Base-by-base conservation (phyloP, 1,284 basidiomycete genomes). In the Ustilago loliicola region DNA sequence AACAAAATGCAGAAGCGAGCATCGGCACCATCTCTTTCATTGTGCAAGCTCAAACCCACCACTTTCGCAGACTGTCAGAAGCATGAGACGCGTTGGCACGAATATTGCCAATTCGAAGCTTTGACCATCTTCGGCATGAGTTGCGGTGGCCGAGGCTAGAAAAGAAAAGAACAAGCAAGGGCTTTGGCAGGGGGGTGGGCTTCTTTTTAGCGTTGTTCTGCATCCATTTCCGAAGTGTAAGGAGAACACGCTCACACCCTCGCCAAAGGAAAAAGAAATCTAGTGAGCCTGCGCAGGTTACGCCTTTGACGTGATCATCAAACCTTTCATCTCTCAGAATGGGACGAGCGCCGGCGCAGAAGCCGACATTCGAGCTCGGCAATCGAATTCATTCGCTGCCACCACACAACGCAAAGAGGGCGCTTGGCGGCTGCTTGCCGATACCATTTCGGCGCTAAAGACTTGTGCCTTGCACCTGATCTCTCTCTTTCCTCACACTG, bases 181-280 rank as follows among this genome's bases (percentile, higher is more conserved):
- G 25, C n/a, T n/a, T 17, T 29, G 48, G 23, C 45, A n/a, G 23
- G 23, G 23, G 4, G 45, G 45, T 47, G 45, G 8, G 45, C 8
- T 23, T 13, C 4, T 8, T 47, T 17, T 29, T 50, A 50, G 48
- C 17, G 25, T 50, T 50, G 48, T 50, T 50, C 48, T 0, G 48
- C 0, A 29, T 50, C 48, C 48, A 50, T 21, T 27, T 50, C 48
- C 48, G 48, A 50, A 50, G 27, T 15, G 48, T 25, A 50, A 50
- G 45, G 45, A 23, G 45, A 47, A 47, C 40, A 47, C 45, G 8
- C 45, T 47, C 45, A 17, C 45, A 10, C 7, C 6, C 7, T 6
- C n/a, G 48, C 42, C 19, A 21, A n/a, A n/a, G n/a, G n/a, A 23
- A 45, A 23, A 45, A 48, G 23, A 10, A 27, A 15, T 50, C 48